A percentile compares a stretch with the other conserved stretches of the same genome.
Conservation (phyloP, 176 grass and related monocot genomes). For the Chloris gayana region DNA sequence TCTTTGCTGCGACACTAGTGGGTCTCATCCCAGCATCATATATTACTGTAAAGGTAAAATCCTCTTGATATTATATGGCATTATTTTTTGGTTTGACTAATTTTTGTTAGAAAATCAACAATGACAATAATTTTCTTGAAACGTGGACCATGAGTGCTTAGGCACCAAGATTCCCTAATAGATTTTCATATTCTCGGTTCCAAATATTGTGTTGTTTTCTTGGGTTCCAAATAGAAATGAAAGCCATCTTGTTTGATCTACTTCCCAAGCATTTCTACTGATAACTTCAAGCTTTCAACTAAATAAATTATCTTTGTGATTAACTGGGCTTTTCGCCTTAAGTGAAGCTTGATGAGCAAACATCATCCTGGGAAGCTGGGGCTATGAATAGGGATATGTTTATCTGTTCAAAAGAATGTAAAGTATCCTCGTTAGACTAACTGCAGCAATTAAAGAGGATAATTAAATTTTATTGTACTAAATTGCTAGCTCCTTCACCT, state of each 20-base stretch:
- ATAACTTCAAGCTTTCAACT: conserved; percentile 9
- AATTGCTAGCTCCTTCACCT: not conserved
- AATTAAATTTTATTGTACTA: not conserved
- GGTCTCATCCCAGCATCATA: conserved; percentile 94
- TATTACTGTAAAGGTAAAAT: conserved; percentile 90
- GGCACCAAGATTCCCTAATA: not conserved
- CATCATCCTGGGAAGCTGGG: not conserved
- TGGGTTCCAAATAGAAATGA: not conserved
- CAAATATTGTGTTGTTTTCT: not conserved
- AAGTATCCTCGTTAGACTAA: not conserved
- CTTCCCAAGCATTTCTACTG: not conserved
- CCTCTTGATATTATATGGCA: not conserved
- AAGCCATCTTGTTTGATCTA: not conserved
- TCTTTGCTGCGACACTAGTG: conserved; percentile 89
- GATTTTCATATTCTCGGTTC: not conserved
- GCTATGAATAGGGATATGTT: not conserved
- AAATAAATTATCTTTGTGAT: not conserved
- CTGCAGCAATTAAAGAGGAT: not conserved
- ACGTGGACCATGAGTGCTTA: conserved; percentile 15
- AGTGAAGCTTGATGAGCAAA: conserved; percentile 19
- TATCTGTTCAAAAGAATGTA: conserved; percentile 9
- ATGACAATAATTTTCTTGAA: conserved; percentile 5
- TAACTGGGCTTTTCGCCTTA: conserved; percentile 16
- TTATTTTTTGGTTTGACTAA: conserved; percentile 25
- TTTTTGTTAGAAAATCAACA: conserved; percentile 11